phyloP scores from a whole-genome alignment of 2,329 filamentous ascomycete species.

The Claviceps pusilla region DNA sequence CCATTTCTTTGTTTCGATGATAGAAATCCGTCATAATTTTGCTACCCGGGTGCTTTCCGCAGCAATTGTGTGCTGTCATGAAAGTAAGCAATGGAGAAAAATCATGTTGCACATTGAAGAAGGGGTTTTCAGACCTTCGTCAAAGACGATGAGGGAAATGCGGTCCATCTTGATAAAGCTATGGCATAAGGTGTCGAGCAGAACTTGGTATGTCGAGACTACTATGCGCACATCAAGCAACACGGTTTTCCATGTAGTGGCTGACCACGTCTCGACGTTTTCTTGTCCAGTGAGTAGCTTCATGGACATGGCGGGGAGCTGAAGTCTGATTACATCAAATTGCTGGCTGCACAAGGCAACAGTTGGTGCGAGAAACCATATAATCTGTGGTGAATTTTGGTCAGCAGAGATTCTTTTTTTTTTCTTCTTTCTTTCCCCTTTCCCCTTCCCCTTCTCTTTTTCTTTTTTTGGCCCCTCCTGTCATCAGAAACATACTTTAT shows the following conservation, averaged over 20 bases:
- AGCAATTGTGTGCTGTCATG: slow-evolving; percentile 56
- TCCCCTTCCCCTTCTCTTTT: too few species aligned
- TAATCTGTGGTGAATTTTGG: slow-evolving; percentile 20
- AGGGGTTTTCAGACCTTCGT: slow-evolving; percentile 48
- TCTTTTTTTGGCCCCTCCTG: too few species aligned
- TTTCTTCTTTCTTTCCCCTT: neutral
- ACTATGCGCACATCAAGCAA: slow-evolving; percentile 54
- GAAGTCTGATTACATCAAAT: slow-evolving; percentile 38
- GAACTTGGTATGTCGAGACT: slow-evolving; percentile 61
- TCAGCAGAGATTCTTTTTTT: neutral
- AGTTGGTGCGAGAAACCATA: slow-evolving; percentile 64
- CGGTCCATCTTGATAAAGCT: slow-evolving; percentile 52
- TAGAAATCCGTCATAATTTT: slow-evolving; percentile 64
- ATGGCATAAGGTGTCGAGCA: slow-evolving; percentile 59
- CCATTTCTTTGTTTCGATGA: slow-evolving; percentile 28
- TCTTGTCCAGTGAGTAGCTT: slow-evolving; percentile 53
- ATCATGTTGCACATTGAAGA: neutral
- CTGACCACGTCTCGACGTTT: slow-evolving; percentile 58
- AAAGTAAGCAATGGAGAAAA: neutral
- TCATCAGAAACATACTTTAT: slow-evolving; percentile 32
- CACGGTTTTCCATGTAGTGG: slow-evolving; percentile 50
- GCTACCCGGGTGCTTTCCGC: slow-evolving; percentile 46
- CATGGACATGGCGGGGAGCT: slow-evolving; percentile 44
- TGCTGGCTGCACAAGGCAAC: slow-evolving; percentile 55
- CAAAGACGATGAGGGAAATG: slow-evolving; percentile 60